Evolutionary conservation across 2,329 filamentous ascomycete genomes (phyloP), one percentile per base, ranked within the genome.

Genomic region (Blastomyces gilchristii): DNA sequence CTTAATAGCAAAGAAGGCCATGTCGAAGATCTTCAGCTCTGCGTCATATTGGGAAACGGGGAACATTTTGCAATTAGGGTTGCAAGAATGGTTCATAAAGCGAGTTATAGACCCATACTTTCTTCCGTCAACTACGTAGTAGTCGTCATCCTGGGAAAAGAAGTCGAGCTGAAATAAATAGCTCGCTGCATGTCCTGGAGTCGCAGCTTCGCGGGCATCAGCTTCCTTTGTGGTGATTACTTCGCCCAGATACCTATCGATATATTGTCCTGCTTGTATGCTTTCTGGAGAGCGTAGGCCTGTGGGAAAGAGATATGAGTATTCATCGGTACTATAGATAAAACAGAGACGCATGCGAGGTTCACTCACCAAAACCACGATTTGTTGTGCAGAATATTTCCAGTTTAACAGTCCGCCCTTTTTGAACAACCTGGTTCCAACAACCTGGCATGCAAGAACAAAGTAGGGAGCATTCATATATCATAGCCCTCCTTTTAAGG

Each of bases 41-140:
- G 68, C 72, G 25, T 78, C 74, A 39, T 73, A 74, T 2, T 73
- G 74, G 0, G 76, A 76, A 0, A 79, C 78, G 0, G 77, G 70
- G 31, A 79, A 73, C 52, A 78, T 76, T 12, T 74, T 73, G 65
- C 77, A 78, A 60, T 81, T 81, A 0, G 78, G 78, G 25, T 76
- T 75, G 69, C 78, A 80, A 0, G 77, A 79, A 63, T 80, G 78
- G 57, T 80, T 80, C 66, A 80, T 79, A 63, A 80, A 80, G 0
- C 78, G 73, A 4, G 77, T 78, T 0, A 76, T 68, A 0, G 72
- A 71, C 5, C 78, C 78, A 54, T 77, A 76, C 34, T 73, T 75
- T 52, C 73, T 71, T 0, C 78, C 78, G 59, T 80, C 78, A 0
- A 80, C 71, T 5, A 79, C 73, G 59, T 77, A 78, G 16, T 71